Evolutionary conservation across 164 flowering plant species (phyloP).

Genomic region (Umbilicus rupestris): DNA sequence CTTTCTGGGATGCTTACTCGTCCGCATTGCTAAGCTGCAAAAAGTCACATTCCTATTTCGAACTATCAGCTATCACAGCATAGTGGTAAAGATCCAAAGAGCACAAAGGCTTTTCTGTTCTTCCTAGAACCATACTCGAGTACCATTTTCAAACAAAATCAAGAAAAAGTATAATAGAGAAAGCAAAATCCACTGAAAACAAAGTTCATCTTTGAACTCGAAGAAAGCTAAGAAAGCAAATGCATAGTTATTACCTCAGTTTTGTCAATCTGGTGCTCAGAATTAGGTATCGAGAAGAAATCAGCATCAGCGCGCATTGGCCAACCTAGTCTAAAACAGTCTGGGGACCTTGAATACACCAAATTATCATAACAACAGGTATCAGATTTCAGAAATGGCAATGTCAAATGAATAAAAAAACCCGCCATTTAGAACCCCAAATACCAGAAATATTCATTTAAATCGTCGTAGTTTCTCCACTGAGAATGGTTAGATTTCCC

Average conservation of each 20-base stretch:
- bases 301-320: slow-evolving; percentile 97
- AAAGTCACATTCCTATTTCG: too few relatives aligned
- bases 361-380: not conserved
- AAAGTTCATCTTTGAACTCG: too few relatives aligned
- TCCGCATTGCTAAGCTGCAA: not conserved
- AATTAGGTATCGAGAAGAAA: slow-evolving; percentile 52
- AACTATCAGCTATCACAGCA: too few relatives aligned
- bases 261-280: slow-evolving; percentile 25
- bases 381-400: not conserved
- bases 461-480: slow-evolving; percentile 98
- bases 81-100: too few relatives aligned
- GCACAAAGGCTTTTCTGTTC: too few relatives aligned
- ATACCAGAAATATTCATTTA: slow-evolving; percentile 97
- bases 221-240: not conserved
- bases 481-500: slow-evolving; percentile 90
- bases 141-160: too few relatives aligned
- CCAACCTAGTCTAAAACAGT: slow-evolving; percentile 95
- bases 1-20: not conserved
- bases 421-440: not conserved
- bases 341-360: slow-evolving; percentile 61
- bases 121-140: too few relatives aligned
- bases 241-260: slow-evolving; percentile 37
- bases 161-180: not conserved
- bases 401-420: not conserved
- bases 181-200: not conserved